phyloP scores from a whole-genome alignment of 1,139 yeast genomes.

The Pichia sp. region DNA sequence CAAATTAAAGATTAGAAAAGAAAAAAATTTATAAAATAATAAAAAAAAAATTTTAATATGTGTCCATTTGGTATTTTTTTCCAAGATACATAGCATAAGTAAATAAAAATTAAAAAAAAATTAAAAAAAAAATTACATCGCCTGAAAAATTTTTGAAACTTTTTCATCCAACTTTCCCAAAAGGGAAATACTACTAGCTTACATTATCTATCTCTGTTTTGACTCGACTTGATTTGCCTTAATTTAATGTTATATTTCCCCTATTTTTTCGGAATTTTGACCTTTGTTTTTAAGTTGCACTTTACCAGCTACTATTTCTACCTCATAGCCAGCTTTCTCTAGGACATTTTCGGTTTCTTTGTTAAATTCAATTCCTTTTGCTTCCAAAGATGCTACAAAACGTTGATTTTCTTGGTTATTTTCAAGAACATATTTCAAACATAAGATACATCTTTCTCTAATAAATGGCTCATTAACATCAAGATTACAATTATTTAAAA shows the following conservation, averaged over 20 bases:
- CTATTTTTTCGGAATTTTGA: not conserved
- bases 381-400: constrained; percentile 61
- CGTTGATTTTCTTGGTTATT: constrained; percentile 64
- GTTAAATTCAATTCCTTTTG: constrained; percentile 45
- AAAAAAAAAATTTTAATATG: not conserved
- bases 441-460: constrained; percentile 77
- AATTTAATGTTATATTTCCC: too few relatives aligned
- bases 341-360: constrained; percentile 38
- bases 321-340: constrained; percentile 53
- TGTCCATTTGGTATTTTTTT: not conserved
- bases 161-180: not conserved
- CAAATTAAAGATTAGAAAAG: not conserved
- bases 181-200: not conserved
- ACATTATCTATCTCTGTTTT: too few relatives aligned
- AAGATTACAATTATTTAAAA: constrained; percentile 75
- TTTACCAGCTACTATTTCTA: constrained; percentile 51
- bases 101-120: not conserved
- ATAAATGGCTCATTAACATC: constrained; percentile 87
- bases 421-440: constrained; percentile 62
- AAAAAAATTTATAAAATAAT: not conserved
- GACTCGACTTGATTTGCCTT: too few relatives aligned
- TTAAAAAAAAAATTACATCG: constrained; percentile 5
- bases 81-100: too few relatives aligned
- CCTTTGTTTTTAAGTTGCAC: constrained; percentile 30
- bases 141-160: constrained; percentile 2